Evolutionary conservation across 169 alveolate species (phyloP).

Genomic region (Plasmodium blacklocki): DNA sequence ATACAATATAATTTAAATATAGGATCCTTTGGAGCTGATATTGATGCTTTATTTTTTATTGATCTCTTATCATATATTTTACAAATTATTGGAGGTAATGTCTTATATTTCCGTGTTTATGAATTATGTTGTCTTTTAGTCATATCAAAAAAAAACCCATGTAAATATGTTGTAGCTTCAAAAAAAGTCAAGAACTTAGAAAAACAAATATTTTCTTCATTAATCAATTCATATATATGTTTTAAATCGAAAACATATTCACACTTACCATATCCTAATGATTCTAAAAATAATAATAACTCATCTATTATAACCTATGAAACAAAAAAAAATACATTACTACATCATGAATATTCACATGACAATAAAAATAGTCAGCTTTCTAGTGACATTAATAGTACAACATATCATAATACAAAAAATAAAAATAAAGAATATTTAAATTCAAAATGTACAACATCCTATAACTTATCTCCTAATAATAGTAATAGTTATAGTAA

Average conservation of each 20-base stretch:
- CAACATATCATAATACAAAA: background rate
- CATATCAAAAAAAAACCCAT: constrained; percentile 77
- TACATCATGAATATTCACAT: background rate
- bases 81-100: constrained; percentile 77
- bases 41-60: constrained; percentile 53
- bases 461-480: background rate
- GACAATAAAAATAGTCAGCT: background rate
- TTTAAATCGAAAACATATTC: constrained; percentile 52
- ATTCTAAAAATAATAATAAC: constrained; percentile 5
- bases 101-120: constrained; percentile 77
- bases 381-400: background rate
- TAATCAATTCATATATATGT: constrained; percentile 63
- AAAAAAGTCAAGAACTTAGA: constrained; percentile 77
- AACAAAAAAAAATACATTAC: background rate
- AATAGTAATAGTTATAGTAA: background rate
- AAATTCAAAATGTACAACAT: no score
- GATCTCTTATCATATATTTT: constrained; percentile 75
- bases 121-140: constrained; percentile 77
- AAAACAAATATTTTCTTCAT: constrained; percentile 71
- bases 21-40: constrained; percentile 25
- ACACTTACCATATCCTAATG: constrained; percentile 29
- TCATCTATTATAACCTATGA: constrained; percentile 15
- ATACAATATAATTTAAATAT: constrained; percentile 57
- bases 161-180: constrained; percentile 77
- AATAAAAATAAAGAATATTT: constrained; percentile 5